Evolutionary conservation across 768 basidiomycete species (phyloP), one percentile per base, ranked within the genome.

Genomic region (Tricholoma saponaceum): DNA sequence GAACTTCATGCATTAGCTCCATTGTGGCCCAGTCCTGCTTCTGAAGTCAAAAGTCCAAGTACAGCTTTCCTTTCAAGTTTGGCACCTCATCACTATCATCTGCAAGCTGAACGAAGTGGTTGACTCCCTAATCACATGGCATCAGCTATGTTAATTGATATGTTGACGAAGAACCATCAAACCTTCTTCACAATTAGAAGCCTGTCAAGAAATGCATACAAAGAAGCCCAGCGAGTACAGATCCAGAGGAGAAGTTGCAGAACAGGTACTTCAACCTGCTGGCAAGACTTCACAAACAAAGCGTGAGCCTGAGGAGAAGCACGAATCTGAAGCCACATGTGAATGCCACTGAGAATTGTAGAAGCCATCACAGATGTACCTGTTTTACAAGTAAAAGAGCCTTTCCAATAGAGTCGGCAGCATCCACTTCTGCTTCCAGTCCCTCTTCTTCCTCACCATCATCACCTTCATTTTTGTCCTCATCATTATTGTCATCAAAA

Each of bases 11-110:
- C 8, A 64, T 58, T 13, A 57, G 35, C 18, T 30, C 23, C 16
- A 63, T n/a, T n/a, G n/a, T n/a, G n/a, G n/a, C n/a, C n/a, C n/a
- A n/a, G n/a, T n/a, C n/a, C n/a, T n/a, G n/a, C n/a, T n/a, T n/a
- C n/a, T n/a, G 30, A 13, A 64, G 55, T 13, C 51, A 30, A 57
- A 60, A 66, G 33, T 65, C 50, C 1, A 41, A n/a, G 44, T 66
- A 65, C 2, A 30, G 37, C 54, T 64, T 61, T 16, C 44, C 23
- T 37, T 54, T 28, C n/a, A 64, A 43, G 2, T 56, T 52, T 0
- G 60, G 63, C 16, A 65, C 64, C 49, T 61, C 50, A 3, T 52
- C 54, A 52, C 60, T 61, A 12, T 61, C 55, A 44, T 65, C 57
- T 5, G 63, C 60, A 26, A 64, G 57, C 13, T 54, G 55, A 16